Percentiles rank a stretch among this genome's conserved stretches.
Evolutionary conservation across 257 asterid species (phyloP).

Genomic region (Solanum piurae): DNA sequence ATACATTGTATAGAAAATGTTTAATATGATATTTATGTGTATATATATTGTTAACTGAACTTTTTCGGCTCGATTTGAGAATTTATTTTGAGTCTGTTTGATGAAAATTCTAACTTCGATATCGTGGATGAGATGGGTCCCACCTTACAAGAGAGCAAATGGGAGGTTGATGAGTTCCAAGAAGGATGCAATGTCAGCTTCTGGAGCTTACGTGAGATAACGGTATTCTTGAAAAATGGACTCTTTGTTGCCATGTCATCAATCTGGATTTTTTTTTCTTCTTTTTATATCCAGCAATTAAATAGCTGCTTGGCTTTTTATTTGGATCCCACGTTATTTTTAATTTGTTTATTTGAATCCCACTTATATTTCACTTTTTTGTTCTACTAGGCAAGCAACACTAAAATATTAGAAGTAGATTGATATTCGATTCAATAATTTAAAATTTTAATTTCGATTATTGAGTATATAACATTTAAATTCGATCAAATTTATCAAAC

Average conservation of each 20-base stretch:
- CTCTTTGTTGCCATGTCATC: conserved; percentile 10
- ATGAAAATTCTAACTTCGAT: not conserved
- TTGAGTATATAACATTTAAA: not conserved
- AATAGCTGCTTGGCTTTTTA: not conserved
- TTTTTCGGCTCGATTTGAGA: no score
- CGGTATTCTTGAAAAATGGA: conserved; percentile 25
- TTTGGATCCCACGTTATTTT: not conserved
- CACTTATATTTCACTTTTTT: not conserved
- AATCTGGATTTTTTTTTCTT: not conserved
- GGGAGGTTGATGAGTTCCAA: conserved; percentile 8
- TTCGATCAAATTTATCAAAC: not conserved
- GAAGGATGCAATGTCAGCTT: conserved; percentile 31
- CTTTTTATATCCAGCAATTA: not conserved
- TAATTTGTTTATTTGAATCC: not conserved
- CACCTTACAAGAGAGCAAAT: not conserved
- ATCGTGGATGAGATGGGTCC: not conserved
- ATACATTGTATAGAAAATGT: not conserved
- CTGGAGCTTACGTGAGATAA: conserved; percentile 16
- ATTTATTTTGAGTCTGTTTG: not conserved
- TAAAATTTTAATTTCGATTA: not conserved
- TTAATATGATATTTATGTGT: no score
- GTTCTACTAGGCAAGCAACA: not conserved
- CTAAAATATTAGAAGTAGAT: not conserved
- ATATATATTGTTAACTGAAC: no score
- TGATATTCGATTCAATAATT: not conserved